Evolutionary conservation across 2,329 filamentous ascomycete species (phyloP).

Genomic region (Ophiobolus disseminans): DNA sequence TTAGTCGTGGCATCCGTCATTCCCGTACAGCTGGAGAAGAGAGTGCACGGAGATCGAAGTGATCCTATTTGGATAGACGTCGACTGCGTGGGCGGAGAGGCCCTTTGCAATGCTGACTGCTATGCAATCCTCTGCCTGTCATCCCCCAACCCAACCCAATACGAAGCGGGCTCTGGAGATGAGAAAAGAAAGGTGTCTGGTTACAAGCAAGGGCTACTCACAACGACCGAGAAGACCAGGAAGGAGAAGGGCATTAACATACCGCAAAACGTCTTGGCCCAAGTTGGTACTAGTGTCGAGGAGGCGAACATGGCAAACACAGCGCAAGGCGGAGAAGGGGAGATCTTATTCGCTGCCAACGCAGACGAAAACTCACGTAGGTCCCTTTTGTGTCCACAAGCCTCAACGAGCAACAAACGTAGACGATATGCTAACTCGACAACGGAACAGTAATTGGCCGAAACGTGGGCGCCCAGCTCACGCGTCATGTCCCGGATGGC

Average conservation of each 20-base stretch:
- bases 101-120: not conserved
- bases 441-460: not conserved
- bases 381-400: too few species aligned
- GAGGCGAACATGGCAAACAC: too few species aligned
- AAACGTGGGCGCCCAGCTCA: not conserved
- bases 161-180: not conserved
- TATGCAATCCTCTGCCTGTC: not conserved
- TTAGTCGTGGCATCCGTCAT: too few species aligned
- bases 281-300: too few species aligned
- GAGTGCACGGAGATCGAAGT: not conserved
- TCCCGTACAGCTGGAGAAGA: too few species aligned
- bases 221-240: too few species aligned
- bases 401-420: too few species aligned
- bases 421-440: too few species aligned
- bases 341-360: not conserved
- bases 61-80: not conserved
- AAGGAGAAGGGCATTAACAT: too few species aligned
- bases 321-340: not conserved
- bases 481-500: not conserved
- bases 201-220: not conserved
- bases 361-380: not conserved
- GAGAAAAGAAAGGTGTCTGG: not conserved
- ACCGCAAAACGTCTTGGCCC: too few species aligned
- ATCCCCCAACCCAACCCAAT: not conserved
- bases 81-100: not conserved